Conservation (phyloP, 805 yeast genomes). For the Kazachstania psychrophila region DNA sequence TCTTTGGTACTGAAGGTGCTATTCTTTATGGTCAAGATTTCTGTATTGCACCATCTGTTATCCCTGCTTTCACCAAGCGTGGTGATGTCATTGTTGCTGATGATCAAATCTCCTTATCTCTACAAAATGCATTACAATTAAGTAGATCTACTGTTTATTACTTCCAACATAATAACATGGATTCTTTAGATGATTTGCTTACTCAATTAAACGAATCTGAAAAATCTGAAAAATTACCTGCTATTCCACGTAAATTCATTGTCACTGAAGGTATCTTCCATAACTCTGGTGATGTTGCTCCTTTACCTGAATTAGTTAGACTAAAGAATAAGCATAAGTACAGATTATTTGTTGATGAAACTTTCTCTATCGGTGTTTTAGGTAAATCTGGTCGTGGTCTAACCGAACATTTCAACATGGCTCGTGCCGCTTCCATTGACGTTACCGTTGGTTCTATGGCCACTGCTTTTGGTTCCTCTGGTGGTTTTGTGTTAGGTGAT, state of each 20-base stretch:
- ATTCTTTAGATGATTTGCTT: slow-evolving; percentile 64
- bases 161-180: slow-evolving; percentile 82
- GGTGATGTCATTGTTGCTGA: slow-evolving; percentile 91
- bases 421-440: slow-evolving; percentile 59
- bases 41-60: slow-evolving; percentile 74
- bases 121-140: slow-evolving; percentile 81
- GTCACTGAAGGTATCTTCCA: slow-evolving; percentile 86
- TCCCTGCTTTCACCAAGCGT: slow-evolving; percentile 90
- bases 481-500: slow-evolving; percentile 90
- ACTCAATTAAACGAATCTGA: slow-evolving; percentile 50
- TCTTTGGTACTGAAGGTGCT: slow-evolving; percentile 66
- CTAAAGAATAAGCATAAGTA: slow-evolving; percentile 77
- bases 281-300: slow-evolving; percentile 70
- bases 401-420: slow-evolving; percentile 60
- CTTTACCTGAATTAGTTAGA: slow-evolving; percentile 56
- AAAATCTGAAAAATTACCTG: slow-evolving; percentile 50
- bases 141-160: slow-evolving; percentile 71
- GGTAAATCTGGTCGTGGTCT: slow-evolving; percentile 84
- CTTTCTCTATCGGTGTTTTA: slow-evolving; percentile 74
- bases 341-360: slow-evolving; percentile 80
- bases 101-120: slow-evolving; percentile 58
- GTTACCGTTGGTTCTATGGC: slow-evolving; percentile 86
- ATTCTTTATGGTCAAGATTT: slow-evolving; percentile 91
- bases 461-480: slow-evolving; percentile 69
- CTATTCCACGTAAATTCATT: slow-evolving; percentile 76